A percentile compares a stretch with the other conserved stretches of the same genome.
These are phyloP conservation scores for Fusarium anthophilum DNA, from an alignment of 2,329 filamentous ascomycete species.

Conservation along the genomic window DNA sequence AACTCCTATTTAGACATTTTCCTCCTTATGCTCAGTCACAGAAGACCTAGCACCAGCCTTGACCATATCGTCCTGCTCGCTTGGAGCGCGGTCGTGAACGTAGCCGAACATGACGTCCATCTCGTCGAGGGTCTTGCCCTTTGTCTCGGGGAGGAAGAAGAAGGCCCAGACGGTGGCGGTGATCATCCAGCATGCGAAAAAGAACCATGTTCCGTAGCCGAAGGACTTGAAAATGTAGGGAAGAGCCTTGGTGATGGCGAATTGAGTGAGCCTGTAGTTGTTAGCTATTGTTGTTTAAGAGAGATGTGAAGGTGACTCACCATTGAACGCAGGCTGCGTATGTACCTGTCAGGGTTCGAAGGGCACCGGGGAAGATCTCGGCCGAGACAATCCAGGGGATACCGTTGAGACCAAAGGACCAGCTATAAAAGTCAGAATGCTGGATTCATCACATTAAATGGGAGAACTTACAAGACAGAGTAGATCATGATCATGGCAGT, in stretches of 20 bases:
- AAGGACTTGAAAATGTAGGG: constrained; percentile 56
- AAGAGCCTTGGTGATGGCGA: constrained; percentile 54
- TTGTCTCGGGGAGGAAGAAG: constrained; percentile 64
- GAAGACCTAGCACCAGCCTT: constrained; percentile 25
- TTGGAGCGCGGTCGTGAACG: constrained; percentile 28
- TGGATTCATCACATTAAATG: rapidly evolving
- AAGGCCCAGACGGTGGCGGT: constrained; percentile 58
- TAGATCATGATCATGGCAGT: constrained; percentile 66
- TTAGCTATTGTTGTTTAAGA: background rate
- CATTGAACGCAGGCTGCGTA: constrained; percentile 54
- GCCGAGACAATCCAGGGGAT: constrained; percentile 57
- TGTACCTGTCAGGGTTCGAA: constrained; percentile 54
- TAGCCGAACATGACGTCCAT: constrained; percentile 55
- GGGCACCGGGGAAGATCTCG: constrained; percentile 56
- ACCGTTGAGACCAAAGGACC: constrained; percentile 56
- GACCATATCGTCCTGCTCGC: constrained; percentile 20
- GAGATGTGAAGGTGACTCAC: background rate
- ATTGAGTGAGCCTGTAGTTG: constrained; percentile 47
- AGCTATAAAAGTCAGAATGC: constrained; percentile 40
- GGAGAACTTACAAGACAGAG: constrained; percentile 58
- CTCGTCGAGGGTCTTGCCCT: constrained; percentile 62
- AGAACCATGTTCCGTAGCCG: constrained; percentile 64
- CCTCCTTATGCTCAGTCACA: constrained; percentile 36
- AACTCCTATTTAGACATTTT: constrained; percentile 9
- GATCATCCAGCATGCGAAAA: constrained; percentile 64